Percentiles rank a stretch among this genome's conserved stretches.
These are phyloP conservation scores for Erysiphe pulchra DNA, from an alignment of 2,329 filamentous ascomycete genomes.

Conservation along the genomic window DNA sequence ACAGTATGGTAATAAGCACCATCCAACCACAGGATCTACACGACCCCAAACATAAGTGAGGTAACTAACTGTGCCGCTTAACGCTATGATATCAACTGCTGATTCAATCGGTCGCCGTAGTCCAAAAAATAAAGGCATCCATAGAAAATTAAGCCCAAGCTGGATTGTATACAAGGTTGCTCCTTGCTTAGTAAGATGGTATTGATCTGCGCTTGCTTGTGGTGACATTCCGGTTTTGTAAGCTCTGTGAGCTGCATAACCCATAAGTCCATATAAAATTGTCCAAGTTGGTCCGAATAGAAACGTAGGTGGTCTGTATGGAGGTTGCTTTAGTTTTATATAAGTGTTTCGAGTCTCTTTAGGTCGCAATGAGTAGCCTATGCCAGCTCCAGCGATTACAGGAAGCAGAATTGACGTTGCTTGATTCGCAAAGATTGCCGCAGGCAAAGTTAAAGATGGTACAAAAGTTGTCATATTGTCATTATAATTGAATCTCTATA, in stretches of 20 bases:
- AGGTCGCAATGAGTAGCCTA: conserved; percentile 41
- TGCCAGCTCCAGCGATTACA: conserved; percentile 42
- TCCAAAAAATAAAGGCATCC: conserved; percentile 89
- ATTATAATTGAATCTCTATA: conserved; percentile 1
- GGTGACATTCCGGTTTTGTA: conserved; percentile 23
- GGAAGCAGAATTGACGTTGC: conserved; percentile 54
- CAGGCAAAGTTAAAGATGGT: conserved; percentile 50
- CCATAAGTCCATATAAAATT: conserved; percentile 51
- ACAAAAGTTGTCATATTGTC: conserved; percentile 52
- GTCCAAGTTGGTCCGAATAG: conserved; percentile 41
- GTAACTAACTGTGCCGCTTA: conserved; percentile 48
- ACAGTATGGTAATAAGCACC: conserved; percentile 56
- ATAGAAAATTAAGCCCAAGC: conserved; percentile 60
- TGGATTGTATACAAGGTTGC: conserved; percentile 69
- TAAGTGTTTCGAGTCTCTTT: conserved; percentile 35
- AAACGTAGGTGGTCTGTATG: conserved; percentile 30
- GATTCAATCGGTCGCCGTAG: conserved; percentile 47
- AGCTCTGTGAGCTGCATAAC: conserved; percentile 65
- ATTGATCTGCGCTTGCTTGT: conserved; percentile 5
- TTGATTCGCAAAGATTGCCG: conserved; percentile 42
- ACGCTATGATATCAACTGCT: conserved; percentile 44
- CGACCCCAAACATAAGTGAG: conserved; percentile 51
- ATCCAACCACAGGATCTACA: conserved; percentile 47
- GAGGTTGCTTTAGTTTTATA: conserved; percentile 38
- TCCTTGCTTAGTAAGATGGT: conserved; percentile 28